A percentile compares a stretch with the other conserved stretches of the same genome.
phyloP scores from a whole-genome alignment of 2,329 filamentous ascomycete species.

The Mollisiaceae sp. region DNA sequence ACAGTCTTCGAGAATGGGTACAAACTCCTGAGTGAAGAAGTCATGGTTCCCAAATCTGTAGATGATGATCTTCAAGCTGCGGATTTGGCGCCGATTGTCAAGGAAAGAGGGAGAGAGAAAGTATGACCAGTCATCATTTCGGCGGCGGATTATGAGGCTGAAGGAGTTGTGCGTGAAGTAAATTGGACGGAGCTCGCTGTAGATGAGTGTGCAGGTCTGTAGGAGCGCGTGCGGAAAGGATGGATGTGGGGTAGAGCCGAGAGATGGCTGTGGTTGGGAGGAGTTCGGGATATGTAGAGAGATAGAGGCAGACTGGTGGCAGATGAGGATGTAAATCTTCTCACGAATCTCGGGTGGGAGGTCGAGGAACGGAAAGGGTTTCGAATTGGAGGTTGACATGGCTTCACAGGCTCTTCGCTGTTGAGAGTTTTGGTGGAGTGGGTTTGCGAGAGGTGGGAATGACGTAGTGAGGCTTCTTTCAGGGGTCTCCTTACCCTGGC shows the following conservation, averaged over 20 bases:
- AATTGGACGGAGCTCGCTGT: conserved; percentile 36
- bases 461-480: background rate
- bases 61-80: conserved; percentile 26
- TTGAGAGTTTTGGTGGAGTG: background rate
- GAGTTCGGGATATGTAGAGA: conserved; percentile 13
- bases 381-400: conserved; percentile 6
- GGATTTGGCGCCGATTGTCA: conserved; percentile 30
- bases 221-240: conserved; percentile 34
- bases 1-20: conserved; percentile 34
- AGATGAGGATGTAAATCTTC: conserved; percentile 35
- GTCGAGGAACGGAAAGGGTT: conserved; percentile 36
- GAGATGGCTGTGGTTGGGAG: background rate
- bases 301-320: conserved; percentile 19
- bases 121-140: conserved; percentile 24
- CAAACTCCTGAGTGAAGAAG: conserved; percentile 29
- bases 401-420: background rate
- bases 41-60: conserved; percentile 35
- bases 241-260: conserved; percentile 1
- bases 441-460: background rate
- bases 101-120: conserved; percentile 32
- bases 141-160: conserved; percentile 27
- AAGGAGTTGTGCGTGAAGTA: conserved; percentile 39
- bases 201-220: conserved; percentile 35
- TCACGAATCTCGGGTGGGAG: conserved; percentile 39
- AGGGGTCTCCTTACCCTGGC: background rate